Evolutionary conservation across 345 rosid species (phyloP).

Genomic region (Eucalyptus urophylla): DNA sequence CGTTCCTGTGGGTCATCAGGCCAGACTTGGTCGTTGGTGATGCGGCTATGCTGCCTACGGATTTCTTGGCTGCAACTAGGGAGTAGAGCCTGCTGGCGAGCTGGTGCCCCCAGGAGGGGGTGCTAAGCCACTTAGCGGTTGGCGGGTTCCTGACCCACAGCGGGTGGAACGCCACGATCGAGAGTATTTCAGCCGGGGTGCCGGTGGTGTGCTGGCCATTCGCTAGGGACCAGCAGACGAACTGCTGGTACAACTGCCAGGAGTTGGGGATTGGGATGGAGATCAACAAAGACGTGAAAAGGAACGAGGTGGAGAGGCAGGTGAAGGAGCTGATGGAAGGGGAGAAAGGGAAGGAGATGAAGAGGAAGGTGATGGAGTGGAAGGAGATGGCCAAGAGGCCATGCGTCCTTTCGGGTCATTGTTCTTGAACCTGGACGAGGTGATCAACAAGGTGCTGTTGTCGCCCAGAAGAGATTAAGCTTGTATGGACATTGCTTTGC

Average conservation of each 20-base stretch:
- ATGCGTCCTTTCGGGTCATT: slow-evolving; percentile 15
- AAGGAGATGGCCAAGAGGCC: slow-evolving; percentile 12
- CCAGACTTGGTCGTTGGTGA: slow-evolving; percentile 46
- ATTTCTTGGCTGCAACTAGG: slow-evolving; percentile 14
- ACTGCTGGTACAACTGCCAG: slow-evolving; percentile 23
- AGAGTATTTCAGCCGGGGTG: slow-evolving; percentile 26
- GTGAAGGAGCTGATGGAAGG: slow-evolving; percentile 47
- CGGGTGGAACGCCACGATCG: slow-evolving; percentile 58
- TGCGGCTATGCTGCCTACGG: slow-evolving; percentile 16
- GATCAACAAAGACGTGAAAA: slow-evolving; percentile 36
- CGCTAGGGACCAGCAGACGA: slow-evolving; percentile 44
- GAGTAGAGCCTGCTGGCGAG: slow-evolving; percentile 16
- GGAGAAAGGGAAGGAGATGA: slow-evolving; percentile 35
- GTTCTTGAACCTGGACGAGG: slow-evolving; percentile 5
- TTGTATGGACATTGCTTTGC: not conserved
- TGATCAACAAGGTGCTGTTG: slow-evolving; percentile 16
- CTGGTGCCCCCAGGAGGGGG: slow-evolving; percentile 49
- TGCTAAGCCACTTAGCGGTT: slow-evolving; percentile 25
- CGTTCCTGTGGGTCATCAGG: slow-evolving; percentile 47
- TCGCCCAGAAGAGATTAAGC: not conserved
- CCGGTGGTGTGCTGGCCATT: slow-evolving; percentile 62
- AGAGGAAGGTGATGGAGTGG: slow-evolving; percentile 31
- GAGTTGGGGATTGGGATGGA: slow-evolving; percentile 62
- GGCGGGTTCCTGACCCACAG: slow-evolving; percentile 51
- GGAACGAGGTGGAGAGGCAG: slow-evolving; percentile 28